These are phyloP conservation scores for Vanrija sp. DNA, from an alignment of 1,284 basidiomycete genomes.

Conservation along the genomic window DNA sequence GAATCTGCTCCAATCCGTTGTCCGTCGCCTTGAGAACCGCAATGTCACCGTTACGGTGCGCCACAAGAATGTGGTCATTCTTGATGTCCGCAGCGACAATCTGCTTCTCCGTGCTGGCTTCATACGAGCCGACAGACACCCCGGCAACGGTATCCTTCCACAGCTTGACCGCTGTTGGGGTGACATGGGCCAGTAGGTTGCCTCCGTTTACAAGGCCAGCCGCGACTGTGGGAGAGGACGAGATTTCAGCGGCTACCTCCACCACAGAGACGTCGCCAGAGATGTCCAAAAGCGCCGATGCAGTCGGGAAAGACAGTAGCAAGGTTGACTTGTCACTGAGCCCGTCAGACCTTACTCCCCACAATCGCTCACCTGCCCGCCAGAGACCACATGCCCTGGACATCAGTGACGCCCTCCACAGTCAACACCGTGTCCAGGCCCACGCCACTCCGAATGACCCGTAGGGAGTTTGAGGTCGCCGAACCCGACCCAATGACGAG, in stretches of 20 bases:
- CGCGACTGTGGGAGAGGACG: conserved; percentile 59
- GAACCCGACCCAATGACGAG: conserved; percentile 88
- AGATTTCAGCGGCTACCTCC: conserved; percentile 48
- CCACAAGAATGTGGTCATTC: conserved; percentile 63
- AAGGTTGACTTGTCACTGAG: conserved; percentile 10
- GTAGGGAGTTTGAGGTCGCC: conserved; percentile 71
- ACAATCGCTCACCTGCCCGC: conserved; percentile 26
- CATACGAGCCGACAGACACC: conserved; percentile 1
- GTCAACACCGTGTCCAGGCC: conserved; percentile 67
- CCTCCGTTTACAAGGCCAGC: conserved; percentile 53
- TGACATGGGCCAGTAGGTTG: conserved; percentile 67
- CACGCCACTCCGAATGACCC: conserved; percentile 79
- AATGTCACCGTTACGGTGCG: conserved; percentile 59
- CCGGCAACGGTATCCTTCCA: conserved; percentile 48
- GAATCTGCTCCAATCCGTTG: conserved; percentile 28
- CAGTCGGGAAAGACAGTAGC: conserved; percentile 24
- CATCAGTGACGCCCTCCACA: conserved; percentile 60
- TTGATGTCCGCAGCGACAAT: conserved; percentile 68
- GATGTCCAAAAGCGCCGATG: conserved; percentile 41
- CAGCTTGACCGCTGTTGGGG: conserved; percentile 54
- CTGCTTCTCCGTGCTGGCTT: conserved; percentile 49
- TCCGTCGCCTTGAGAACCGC: conserved; percentile 51
- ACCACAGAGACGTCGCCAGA: conserved; percentile 36
- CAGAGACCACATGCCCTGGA: conserved; percentile 65
- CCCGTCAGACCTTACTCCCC: conserved; percentile 4